phyloP scores from a whole-genome alignment of 73 alveolate species.

The Halteria grandinella region DNA sequence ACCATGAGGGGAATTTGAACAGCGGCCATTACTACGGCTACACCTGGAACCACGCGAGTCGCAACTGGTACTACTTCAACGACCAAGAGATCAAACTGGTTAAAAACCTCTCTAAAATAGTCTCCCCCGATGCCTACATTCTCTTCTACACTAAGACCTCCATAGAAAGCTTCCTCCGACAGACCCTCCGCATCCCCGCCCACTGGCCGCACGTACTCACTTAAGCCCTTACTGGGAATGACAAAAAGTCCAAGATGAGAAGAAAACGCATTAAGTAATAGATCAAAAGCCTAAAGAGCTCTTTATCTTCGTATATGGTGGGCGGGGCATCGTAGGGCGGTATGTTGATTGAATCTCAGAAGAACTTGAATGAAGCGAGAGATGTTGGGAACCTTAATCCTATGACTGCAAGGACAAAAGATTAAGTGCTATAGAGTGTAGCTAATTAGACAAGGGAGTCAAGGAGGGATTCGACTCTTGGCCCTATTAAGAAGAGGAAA shows the following conservation, averaged over 20 bases:
- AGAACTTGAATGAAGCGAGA: too few relatives aligned
- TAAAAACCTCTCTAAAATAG: conserved; percentile 54
- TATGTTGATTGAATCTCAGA: too few relatives aligned
- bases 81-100: conserved; percentile 66
- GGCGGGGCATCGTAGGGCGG: too few relatives aligned
- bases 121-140: conserved; percentile 75
- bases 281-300: conserved; percentile 30
- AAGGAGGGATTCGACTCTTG: too few relatives aligned
- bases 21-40: conserved; percentile 93
- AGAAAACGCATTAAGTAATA: conserved; percentile 33
- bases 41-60: conserved; percentile 73
- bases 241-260: background rate
- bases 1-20: conserved; percentile 87
- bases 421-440: too few relatives aligned
- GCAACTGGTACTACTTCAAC: conserved; percentile 77
- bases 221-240: conserved; percentile 34
- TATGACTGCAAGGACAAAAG: too few relatives aligned
- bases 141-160: conserved; percentile 74
- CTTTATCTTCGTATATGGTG: conserved; percentile 42
- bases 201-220: conserved; percentile 73
- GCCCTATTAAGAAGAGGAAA: too few relatives aligned
- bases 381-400: too few relatives aligned
- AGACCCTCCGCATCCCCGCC: conserved; percentile 65
- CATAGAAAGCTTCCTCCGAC: conserved; percentile 71
- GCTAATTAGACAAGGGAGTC: too few relatives aligned